Base-by-base conservation (phyloP, 768 basidiomycete genomes). In the Leccinum subtestaceum region DNA sequence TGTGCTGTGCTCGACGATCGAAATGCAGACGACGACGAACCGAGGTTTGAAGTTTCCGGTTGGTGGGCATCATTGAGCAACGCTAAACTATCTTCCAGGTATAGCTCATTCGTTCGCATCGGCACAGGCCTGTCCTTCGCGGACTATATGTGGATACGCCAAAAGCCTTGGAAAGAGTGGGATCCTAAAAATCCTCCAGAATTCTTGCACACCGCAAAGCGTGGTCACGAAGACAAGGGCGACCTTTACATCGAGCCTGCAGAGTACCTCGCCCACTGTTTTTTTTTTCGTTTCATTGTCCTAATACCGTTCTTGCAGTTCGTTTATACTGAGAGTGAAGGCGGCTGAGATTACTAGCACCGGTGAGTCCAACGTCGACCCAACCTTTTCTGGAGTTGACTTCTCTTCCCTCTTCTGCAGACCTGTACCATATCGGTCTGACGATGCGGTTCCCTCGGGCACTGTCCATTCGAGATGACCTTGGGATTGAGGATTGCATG, bases 361-460 rank as follows among this genome's bases (percentile, higher is more conserved):
- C 47, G 89, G 93, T 88, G 58, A 62, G 62, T 21, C 17, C n/a
- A 63, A 8, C n/a, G 43, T 70, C 57, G 23, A 34, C 47, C n/a
- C 8, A 9, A 27, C 23, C 19, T 36, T 19, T 32, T 27, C 19
- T 29, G n/a, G 27, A 43, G 51, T 58, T 59, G 8, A 60, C 53
- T 4, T 9, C 46, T 32, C 43, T 45, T 45, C 43, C 19, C 9
- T 19, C 43, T 43, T 43, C 56, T 40, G 63, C 60, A 86, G 95
- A 93, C 63, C 87, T 86, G 64, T 98, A 93, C 65, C 89, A 89
- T 54, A 71, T 94, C 62, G 89, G 88, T 4, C 84, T 88, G 61
- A 98, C 96, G 0, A 89, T 99, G 85, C 87, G 97, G 21, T 99
- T 99, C 69, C 96, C 97, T 48, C 84, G 95, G 57, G 93, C 91